Evolutionary conservation across 1,284 basidiomycete species (phyloP).

Genomic region (Ganoderma lucidum): DNA sequence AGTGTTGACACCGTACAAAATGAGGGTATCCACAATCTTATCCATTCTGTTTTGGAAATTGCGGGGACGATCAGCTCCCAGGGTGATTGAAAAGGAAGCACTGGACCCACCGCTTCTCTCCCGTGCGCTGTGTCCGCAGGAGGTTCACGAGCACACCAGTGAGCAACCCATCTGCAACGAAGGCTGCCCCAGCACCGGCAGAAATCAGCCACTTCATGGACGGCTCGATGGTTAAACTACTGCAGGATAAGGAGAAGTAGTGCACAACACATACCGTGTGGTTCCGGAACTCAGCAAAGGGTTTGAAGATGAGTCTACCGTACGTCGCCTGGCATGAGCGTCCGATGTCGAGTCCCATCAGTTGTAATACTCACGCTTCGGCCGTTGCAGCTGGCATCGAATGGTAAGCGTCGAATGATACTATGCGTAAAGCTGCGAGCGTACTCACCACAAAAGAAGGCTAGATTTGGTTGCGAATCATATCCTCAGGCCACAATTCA

Average conservation of each 20-base stretch:
- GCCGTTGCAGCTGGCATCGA: background rate
- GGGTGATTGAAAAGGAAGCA: no score
- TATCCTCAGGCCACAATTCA: no score
- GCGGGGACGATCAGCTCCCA: background rate
- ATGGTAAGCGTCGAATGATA: background rate
- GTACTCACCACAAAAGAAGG: background rate
- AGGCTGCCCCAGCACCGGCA: constrained; percentile 10
- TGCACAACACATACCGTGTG: background rate
- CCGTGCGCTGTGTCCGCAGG: background rate
- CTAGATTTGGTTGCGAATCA: background rate
- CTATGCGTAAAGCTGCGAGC: background rate
- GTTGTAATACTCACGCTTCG: background rate
- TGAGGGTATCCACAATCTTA: constrained; percentile 15
- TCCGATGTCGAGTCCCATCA: background rate
- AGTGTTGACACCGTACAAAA: constrained; percentile 20
- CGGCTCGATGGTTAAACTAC: no score
- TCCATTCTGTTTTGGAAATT: constrained; percentile 8
- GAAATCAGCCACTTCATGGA: constrained; percentile 15
- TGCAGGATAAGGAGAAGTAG: background rate
- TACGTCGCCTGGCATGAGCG: no score
- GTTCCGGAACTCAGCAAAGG: background rate
- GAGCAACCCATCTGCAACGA: constrained; percentile 7
- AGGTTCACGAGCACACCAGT: constrained; percentile 10
- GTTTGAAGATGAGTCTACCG: no score
- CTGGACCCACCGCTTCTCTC: constrained; percentile 12